These are phyloP conservation scores for Schwanniomyces sp. DNA, from an alignment of 805 yeast species.

Conservation along the genomic window DNA sequence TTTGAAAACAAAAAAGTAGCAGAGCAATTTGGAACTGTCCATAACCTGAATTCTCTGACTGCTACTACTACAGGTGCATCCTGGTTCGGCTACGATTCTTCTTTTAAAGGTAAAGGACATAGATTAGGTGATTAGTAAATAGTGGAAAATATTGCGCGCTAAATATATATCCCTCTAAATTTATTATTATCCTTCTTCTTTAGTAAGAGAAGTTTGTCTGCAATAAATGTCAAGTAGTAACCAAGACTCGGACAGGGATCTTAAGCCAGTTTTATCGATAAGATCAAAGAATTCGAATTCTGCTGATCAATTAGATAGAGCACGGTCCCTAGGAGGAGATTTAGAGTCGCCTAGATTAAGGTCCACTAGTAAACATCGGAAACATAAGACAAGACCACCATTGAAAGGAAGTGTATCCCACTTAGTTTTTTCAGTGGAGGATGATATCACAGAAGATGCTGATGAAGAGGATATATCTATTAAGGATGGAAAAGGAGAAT, in stretches of 20 bases:
- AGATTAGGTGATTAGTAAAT: slow-evolving; percentile 27
- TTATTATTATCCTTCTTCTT: neutral
- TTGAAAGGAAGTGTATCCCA: slow-evolving; percentile 24
- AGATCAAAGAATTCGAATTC: neutral
- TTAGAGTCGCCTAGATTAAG: slow-evolving; percentile 13
- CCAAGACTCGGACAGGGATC: neutral
- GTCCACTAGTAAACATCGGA: slow-evolving; percentile 10
- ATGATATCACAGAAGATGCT: slow-evolving; percentile 62
- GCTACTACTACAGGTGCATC: slow-evolving; percentile 6
- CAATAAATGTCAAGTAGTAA: neutral
- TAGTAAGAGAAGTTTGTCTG: neutral
- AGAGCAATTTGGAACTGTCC: neutral
- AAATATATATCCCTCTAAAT: neutral
- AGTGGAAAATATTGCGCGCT: neutral
- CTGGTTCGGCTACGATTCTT: slow-evolving; percentile 13
- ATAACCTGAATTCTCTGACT: neutral
- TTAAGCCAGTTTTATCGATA: slow-evolving; percentile 2
- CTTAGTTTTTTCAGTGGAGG: slow-evolving; percentile 74
- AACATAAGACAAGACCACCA: slow-evolving; percentile 29
- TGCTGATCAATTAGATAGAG: neutral
- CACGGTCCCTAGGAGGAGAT: neutral
- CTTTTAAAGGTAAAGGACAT: slow-evolving; percentile 36
- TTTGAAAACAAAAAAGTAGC: slow-evolving; percentile 9
- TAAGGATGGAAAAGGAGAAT: slow-evolving; percentile 32
- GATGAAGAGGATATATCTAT: slow-evolving; percentile 55